Base-by-base conservation (phyloP, 140 eudicot genomes). In the Anethum foeniculum region DNA sequence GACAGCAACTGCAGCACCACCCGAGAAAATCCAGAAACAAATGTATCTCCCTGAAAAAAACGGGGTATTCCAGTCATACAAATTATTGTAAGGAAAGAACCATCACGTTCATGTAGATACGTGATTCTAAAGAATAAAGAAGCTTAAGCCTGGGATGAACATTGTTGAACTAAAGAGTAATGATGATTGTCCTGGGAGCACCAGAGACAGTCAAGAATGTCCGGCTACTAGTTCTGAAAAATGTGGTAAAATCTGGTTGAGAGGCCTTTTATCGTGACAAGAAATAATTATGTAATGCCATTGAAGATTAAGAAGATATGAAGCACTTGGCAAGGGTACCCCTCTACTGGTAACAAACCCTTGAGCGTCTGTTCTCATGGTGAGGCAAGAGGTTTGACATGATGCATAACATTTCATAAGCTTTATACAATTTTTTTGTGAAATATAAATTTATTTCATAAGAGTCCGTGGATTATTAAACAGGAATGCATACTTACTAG, bases 21-120 rank as follows among this genome's bases (percentile, higher is more conserved):
- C 49, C 49, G 10, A 84, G 67, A 91, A 96, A 71, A 93, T 84
- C 97, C 98, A 5, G 97, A 91, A 21, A 90, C 75, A 82, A 73
- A 82, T 76, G 73, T 73, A 80, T 91, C 88, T 73, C 96, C 98
- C 98, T 91, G 93, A 79, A 38, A 83, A 64, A 77, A 68, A 38
- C 56, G 38, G 67, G 54, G 54, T 4, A 14, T 52, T 46, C 30
- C 48, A 43, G 34, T 32, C 18, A 58, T 36, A 16, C 15, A n/a
- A n/a, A n/a, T n/a, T n/a, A n/a, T n/a, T n/a, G n/a, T n/a, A n/a
- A n/a, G n/a, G n/a, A n/a, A n/a, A n/a, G 76, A 43, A 38, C 28
- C 27, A 15, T 4, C 7, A 32, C 0, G 15, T 25, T 18, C 25
- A 52, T 1, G 25, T 41, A 41, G 44, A 41, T 4, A 41, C 6